These are phyloP conservation scores for Irpex rosettiformis DNA, from an alignment of 1,284 basidiomycete species.

Conservation along the genomic window DNA sequence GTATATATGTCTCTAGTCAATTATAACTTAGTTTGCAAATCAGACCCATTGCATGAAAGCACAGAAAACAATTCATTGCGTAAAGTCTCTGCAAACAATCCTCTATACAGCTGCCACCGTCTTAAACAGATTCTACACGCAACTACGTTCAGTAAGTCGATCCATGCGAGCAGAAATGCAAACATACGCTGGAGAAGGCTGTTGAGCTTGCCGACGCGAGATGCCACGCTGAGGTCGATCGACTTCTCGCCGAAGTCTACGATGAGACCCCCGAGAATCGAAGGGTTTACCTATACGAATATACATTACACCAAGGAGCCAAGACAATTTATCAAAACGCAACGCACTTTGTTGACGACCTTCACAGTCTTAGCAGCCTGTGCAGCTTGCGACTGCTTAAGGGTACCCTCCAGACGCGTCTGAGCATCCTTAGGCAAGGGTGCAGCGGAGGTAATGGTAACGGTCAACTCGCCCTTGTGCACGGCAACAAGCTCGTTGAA, in stretches of 20 bases:
- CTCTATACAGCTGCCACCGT: conserved; percentile 4
- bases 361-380: conserved; percentile 84
- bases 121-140: conserved; percentile 36
- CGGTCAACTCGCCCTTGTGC: conserved; percentile 92
- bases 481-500: conserved; percentile 89
- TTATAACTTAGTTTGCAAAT: not conserved
- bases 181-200: conserved; percentile 74
- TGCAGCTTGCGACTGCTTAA: conserved; percentile 83
- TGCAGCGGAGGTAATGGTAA: conserved; percentile 86
- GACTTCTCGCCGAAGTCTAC: conserved; percentile 99
- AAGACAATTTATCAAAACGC: not conserved
- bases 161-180: not conserved
- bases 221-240: conserved; percentile 91
- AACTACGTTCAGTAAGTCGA: conserved; percentile 7
- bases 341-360: conserved; percentile 79
- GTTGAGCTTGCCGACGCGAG: conserved; percentile 94
- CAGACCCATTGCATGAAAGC: not conserved
- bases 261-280: conserved; percentile 84
- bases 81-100: conserved; percentile 3
- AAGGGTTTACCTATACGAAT: conserved; percentile 72
- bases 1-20: not conserved
- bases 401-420: conserved; percentile 72
- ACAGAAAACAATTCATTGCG: conserved; percentile 1
- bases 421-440: conserved; percentile 75
- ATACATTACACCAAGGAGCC: no score